Evolutionary conservation across 2,329 filamentous ascomycete species (phyloP).

Genomic region (Penicillium freii): DNA sequence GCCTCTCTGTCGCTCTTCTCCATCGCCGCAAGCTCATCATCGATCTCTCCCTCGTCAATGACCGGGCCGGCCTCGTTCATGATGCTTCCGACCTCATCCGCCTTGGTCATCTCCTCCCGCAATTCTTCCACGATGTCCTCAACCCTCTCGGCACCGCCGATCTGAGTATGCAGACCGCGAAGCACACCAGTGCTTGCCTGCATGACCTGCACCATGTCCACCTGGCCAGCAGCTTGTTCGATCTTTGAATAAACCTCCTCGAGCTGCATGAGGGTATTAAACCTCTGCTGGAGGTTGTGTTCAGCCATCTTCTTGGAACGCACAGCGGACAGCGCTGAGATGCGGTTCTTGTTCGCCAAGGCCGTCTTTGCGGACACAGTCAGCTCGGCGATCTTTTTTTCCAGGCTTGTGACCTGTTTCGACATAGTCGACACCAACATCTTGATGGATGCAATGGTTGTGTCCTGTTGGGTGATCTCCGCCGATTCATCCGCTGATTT

Average conservation of each 20-base stretch:
- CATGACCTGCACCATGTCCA: slow-evolving; percentile 81
- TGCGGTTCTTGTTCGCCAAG: slow-evolving; percentile 68
- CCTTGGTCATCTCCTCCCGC: slow-evolving; percentile 74
- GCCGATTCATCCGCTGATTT: slow-evolving; percentile 52
- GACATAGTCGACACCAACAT: slow-evolving; percentile 68
- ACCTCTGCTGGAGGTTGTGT: slow-evolving; percentile 66
- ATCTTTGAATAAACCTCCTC: slow-evolving; percentile 81
- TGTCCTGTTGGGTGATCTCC: slow-evolving; percentile 72
- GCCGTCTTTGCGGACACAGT: slow-evolving; percentile 64
- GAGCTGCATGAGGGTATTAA: slow-evolving; percentile 72
- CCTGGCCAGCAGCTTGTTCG: slow-evolving; percentile 79
- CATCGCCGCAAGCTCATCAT: slow-evolving; percentile 80
- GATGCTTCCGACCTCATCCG: slow-evolving; percentile 77
- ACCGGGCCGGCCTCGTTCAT: slow-evolving; percentile 62
- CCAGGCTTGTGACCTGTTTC: slow-evolving; percentile 64
- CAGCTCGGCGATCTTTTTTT: slow-evolving; percentile 51
- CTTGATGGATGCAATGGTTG: slow-evolving; percentile 75
- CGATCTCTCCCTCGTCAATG: slow-evolving; percentile 79
- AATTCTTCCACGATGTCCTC: slow-evolving; percentile 73
- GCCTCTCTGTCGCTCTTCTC: slow-evolving; percentile 58
- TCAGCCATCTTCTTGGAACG: slow-evolving; percentile 81
- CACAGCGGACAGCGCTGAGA: slow-evolving; percentile 73
- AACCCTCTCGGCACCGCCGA: slow-evolving; percentile 73
- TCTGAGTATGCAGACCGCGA: slow-evolving; percentile 67
- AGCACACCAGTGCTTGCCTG: slow-evolving; percentile 72